These are phyloP conservation scores for Salix viminalis DNA, from an alignment of 345 rosid species.

Conservation along the genomic window DNA sequence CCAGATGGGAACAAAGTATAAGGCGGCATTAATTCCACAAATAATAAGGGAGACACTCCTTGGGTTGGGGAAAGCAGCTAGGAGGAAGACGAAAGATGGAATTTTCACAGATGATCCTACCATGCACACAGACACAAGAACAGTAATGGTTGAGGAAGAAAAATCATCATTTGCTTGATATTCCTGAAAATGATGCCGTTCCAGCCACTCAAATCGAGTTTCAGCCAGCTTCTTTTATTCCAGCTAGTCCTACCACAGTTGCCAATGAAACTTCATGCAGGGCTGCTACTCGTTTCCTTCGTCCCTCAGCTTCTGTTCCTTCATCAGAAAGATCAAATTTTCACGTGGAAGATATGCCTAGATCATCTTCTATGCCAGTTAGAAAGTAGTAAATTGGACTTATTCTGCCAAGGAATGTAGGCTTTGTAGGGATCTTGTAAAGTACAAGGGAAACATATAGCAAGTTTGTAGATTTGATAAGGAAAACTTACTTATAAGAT, in stretches of 20 bases:
- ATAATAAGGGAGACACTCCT: conserved; percentile 79
- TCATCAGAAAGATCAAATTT: conserved; percentile 20
- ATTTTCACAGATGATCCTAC: conserved; percentile 53
- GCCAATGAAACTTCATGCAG: conserved; percentile 56
- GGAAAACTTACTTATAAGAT: too few relatives aligned
- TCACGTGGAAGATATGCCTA: conserved; percentile 30
- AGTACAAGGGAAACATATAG: not conserved
- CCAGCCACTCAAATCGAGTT: conserved; percentile 44
- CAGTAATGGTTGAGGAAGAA: conserved; percentile 72
- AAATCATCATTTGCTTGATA: conserved; percentile 57
- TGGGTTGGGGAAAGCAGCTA: conserved; percentile 83
- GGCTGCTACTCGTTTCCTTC: conserved; percentile 51
- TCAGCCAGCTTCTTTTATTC: conserved; percentile 18
- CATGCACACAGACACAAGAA: conserved; percentile 74
- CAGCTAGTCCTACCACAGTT: conserved; percentile 20
- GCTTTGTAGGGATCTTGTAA: not conserved
- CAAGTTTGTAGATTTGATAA: not conserved
- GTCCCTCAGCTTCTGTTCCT: conserved; percentile 57
- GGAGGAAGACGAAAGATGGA: conserved; percentile 71
- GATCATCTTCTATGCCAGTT: conserved; percentile 59
- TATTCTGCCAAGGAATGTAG: not conserved
- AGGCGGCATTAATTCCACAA: conserved; percentile 77
- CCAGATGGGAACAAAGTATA: conserved; percentile 98
- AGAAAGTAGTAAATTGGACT: conserved; percentile 38
- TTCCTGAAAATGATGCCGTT: conserved; percentile 28